Conservation (phyloP, 164 flowering plant genomes). For the Magnolia changhungtana region DNA sequence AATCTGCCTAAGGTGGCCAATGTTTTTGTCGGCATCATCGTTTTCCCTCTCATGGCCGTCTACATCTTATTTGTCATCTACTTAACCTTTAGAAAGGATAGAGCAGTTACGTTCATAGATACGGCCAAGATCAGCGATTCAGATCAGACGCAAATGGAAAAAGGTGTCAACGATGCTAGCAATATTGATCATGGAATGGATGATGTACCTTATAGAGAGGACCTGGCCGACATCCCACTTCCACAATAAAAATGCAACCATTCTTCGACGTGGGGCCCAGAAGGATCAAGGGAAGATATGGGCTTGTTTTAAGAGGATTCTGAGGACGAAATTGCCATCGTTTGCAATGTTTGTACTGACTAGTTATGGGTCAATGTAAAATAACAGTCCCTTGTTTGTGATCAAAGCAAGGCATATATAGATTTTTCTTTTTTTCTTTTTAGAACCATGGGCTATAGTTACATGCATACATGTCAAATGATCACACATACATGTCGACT, state of each 20-base stretch:
- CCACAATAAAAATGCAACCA: slow-evolving; percentile 24
- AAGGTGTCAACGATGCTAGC: slow-evolving; percentile 16
- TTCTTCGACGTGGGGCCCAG: neutral
- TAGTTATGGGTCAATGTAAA: neutral
- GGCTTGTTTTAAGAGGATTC: neutral
- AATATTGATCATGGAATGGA: slow-evolving; percentile 6
- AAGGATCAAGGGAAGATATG: no score
- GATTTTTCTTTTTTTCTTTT: neutral
- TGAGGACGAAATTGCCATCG: neutral
- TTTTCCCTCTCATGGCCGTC: slow-evolving; percentile 73
- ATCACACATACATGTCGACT: no score
- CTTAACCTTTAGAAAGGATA: slow-evolving; percentile 66
- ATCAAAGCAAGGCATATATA: neutral
- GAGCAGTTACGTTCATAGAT: slow-evolving; percentile 52
- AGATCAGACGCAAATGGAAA: slow-evolving; percentile 42
- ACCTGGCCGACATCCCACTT: slow-evolving; percentile 60
- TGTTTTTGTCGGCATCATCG: slow-evolving; percentile 68
- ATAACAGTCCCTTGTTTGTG: neutral
- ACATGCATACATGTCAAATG: no score
- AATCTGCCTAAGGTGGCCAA: slow-evolving; percentile 53
- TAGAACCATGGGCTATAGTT: no score
- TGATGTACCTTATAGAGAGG: slow-evolving; percentile 52
- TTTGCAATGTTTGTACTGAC: neutral
- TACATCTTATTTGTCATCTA: slow-evolving; percentile 61
- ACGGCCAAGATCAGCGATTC: slow-evolving; percentile 22